Base-by-base conservation (phyloP, 2,329 filamentous ascomycete genomes). In the Neonectria punicea region DNA sequence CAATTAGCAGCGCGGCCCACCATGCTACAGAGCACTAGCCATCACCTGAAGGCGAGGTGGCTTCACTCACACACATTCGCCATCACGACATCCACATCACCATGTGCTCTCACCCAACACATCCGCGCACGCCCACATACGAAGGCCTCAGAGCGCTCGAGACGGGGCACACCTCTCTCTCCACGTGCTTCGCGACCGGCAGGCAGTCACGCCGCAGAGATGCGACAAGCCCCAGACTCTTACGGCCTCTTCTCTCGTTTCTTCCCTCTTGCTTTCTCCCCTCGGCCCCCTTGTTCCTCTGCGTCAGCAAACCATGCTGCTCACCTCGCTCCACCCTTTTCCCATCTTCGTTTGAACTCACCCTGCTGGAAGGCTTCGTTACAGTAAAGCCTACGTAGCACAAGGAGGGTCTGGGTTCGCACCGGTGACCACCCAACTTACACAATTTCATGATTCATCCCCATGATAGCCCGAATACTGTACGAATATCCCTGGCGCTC, bases 401-500 rank as follows among this genome's bases (percentile, higher is more conserved):
- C 11, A 39, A 28, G 5, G 18, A 41, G 22, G 34, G 56, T 58
- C 20, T 34, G 36, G 28, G 39, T 43, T 18, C 25, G 36, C 28
- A 5, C 56, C 51, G 55, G 61, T 28, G 43, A 54, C 51, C 46
- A 60, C 59, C 50, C 56, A 51, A 51, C 51, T 64, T 64, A 64
- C 61, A 60, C 56, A 59, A 59, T 56, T 59, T 36, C 56, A 60
- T 64, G 56, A 64, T 60, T 60, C 61, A 64, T 64, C 49, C 47
- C 50, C 55, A 43, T 59, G 61, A 65, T 66, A 60, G 59, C 61
- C 41, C 16, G 36, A 39, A n/a, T n/a, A 36, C 36, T 39, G 14
- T n/a, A 30, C 30, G 14, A 36, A 39, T 63, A 60, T 60, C 62
- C 61, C 58, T 63, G 55, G 65, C 59, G 54, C 63, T 72, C 70